These are phyloP conservation scores for Gloeopeniophorella convolvens DNA, from an alignment of 768 basidiomycete genomes.

Conservation along the genomic window DNA sequence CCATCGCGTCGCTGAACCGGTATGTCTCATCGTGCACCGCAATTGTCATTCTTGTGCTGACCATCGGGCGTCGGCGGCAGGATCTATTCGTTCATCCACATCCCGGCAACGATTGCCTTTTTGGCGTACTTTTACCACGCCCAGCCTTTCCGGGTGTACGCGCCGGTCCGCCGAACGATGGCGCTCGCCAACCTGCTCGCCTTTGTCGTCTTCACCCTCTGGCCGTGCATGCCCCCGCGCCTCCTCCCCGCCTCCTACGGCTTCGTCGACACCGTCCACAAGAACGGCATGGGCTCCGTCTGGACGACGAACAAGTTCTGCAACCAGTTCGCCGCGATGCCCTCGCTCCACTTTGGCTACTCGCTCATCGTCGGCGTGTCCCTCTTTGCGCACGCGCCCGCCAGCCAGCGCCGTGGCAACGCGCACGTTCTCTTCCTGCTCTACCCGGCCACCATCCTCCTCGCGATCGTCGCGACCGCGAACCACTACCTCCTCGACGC, in stretches of 20 bases:
- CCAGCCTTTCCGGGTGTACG: slow-evolving; percentile 1
- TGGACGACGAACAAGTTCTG: slow-evolving; percentile 16
- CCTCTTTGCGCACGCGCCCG: slow-evolving; percentile 1
- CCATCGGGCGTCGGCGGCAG: neutral
- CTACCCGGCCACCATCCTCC: slow-evolving; percentile 10
- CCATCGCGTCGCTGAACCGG: slow-evolving; percentile 6
- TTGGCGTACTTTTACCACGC: slow-evolving; percentile 8
- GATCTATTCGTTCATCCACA: slow-evolving; percentile 14
- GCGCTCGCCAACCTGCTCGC: slow-evolving; percentile 13
- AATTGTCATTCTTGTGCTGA: no score
- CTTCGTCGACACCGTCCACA: slow-evolving; percentile 16
- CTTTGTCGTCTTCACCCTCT: slow-evolving; percentile 13
- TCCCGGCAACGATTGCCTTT: slow-evolving; percentile 13
- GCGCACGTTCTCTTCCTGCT: slow-evolving; percentile 7
- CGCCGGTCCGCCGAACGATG: slow-evolving; percentile 10
- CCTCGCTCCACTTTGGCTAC: slow-evolving; percentile 14
- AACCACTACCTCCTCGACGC: slow-evolving; percentile 18
- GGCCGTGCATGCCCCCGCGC: slow-evolving; percentile 17
- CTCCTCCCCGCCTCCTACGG: slow-evolving; percentile 10
- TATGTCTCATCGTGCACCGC: neutral
- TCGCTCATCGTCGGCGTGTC: slow-evolving; percentile 13
- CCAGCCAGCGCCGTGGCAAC: neutral
- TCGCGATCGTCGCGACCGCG: slow-evolving; percentile 13
- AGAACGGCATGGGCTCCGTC: slow-evolving; percentile 7
- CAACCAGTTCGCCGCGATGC: slow-evolving; percentile 16